Evolutionary conservation across 1,284 basidiomycete species (phyloP), one percentile per base, ranked within the genome.

Genomic region (Salmacisia buchloeana): DNA sequence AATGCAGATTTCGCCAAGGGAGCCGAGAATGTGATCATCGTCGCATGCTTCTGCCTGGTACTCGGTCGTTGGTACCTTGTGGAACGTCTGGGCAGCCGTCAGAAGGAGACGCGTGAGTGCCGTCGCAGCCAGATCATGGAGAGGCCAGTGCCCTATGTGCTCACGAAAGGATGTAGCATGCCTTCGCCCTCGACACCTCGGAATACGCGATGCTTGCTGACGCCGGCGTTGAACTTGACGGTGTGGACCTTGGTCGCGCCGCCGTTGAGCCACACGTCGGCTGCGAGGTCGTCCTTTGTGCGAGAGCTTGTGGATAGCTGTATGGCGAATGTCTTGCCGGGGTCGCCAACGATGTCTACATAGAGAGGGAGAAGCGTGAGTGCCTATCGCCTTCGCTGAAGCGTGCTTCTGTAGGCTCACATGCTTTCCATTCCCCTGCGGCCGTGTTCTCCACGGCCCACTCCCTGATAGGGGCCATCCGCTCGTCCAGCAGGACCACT

Each of bases 141-240:
- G n/a, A n/a, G n/a, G n/a, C n/a, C n/a, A n/a, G n/a, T n/a, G n/a
- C n/a, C n/a, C n/a, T n/a, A n/a, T n/a, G n/a, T n/a, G n/a, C 46
- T 52, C 46, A 52, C 46, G 23, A 52, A 52, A 15, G 46, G 46
- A 18, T 52, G 46, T 10, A 52, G 7, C 46, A 52, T 52, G 13
- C 18, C 9, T 13, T 18, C 23, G 7, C 46, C 29, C 46, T 52
- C 46, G 7, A 52, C 25, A 21, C 46, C 46, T 6, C 46, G n/a
- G 4, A 52, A 21, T 7, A 52, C 25, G 29, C 29, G 15, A 2
- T 25, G 23, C 23, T 27, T 21, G 18, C 23, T 12, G 5, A 5
- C 10, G n/a, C 46, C 46, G 4, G 6, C 29, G 46, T 21, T 21
- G 29, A 52, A 52, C 46, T 52, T 52, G 46, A 52, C 29, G 23